These are phyloP conservation scores for Lomentospora prolificans DNA, from an alignment of 2,329 filamentous ascomycete species.

Conservation along the genomic window DNA sequence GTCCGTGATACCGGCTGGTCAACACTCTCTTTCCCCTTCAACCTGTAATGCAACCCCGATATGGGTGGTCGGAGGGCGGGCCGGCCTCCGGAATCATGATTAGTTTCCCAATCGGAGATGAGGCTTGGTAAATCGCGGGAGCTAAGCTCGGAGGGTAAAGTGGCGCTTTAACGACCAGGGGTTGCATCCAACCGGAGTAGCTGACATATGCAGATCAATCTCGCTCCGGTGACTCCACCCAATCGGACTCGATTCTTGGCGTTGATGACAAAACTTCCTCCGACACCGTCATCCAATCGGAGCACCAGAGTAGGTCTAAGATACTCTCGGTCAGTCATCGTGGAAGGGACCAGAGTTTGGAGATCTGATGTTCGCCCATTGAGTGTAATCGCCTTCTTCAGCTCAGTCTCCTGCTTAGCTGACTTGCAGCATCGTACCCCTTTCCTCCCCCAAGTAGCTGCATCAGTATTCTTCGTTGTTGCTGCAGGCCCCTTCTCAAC, in stretches of 20 bases:
- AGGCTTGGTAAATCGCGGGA: background rate
- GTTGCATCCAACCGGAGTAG: background rate
- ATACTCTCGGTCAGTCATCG: background rate
- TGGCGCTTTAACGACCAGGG: background rate
- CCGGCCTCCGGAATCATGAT: background rate
- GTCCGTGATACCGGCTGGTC: background rate
- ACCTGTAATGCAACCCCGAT: background rate
- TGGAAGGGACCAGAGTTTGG: background rate
- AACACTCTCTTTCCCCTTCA: background rate
- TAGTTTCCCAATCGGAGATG: background rate
- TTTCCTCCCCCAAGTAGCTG: background rate
- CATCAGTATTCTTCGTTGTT: background rate
- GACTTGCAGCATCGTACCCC: background rate
- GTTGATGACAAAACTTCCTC: background rate
- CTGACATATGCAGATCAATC: background rate
- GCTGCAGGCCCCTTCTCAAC: background rate
- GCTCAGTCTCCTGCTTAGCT: background rate
- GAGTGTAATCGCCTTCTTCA: background rate
- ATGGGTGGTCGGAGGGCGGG: too few species aligned
- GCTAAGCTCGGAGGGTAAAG: background rate
- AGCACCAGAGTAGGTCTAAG: background rate
- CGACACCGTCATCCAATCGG: background rate
- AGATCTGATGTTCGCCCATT: background rate
- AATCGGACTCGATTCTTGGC: conserved; percentile 1
- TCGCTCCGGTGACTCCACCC: background rate